Evolutionary conservation across 2,329 filamentous ascomycete genomes (phyloP), one percentile per base, ranked within the genome.

Genomic region (Diaporthe humulicola): DNA sequence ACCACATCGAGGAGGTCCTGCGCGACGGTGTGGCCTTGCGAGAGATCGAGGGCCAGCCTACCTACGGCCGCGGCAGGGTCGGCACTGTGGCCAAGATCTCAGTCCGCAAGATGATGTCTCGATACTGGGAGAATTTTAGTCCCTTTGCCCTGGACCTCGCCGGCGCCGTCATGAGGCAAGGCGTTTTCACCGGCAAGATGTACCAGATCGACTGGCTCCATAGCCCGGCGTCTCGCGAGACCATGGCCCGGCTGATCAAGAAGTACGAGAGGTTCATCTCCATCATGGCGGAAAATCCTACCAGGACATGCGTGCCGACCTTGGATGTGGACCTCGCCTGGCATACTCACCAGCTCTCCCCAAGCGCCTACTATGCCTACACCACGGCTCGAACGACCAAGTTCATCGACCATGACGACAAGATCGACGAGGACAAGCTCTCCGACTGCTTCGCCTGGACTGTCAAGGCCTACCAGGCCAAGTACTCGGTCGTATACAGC

Each of bases 351-450:
- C 93, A 96, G 81, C 89, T 96, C 4, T 89, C 85, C 12, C 93
- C 94, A 0, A 79, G 81, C 3, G 79, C 85, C 4, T 97, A 97
- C 83, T 93, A 90, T 78, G 75, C 81, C 3, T 92, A 89, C 80
- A 92, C 90, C 1, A 80, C 87, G 1, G 72, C 69, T 0, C 81
- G 82, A 30, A 88, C 87, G 0, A 75, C 75, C 1, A 90, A 88
- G 66, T 94, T 95, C 79, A 89, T 96, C 78, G 92, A 96, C 80
- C 95, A 97, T 80, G 93, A 97, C 81, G 95, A 97, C 86, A 96
- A 96, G 83, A 91, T 97, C 30, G 91, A 92, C 66, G 93, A 95
- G 79, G 85, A 85, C 19, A 88, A 87, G 66, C 88, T 97, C 9
- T 90, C 90, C 58, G 85, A 86, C 1, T 86, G 88, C 7, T 97